Percentiles rank a stretch among this genome's conserved stretches.
Conservation (phyloP, 805 yeast species). For the Cyberlindnera xylosilytica region DNA sequence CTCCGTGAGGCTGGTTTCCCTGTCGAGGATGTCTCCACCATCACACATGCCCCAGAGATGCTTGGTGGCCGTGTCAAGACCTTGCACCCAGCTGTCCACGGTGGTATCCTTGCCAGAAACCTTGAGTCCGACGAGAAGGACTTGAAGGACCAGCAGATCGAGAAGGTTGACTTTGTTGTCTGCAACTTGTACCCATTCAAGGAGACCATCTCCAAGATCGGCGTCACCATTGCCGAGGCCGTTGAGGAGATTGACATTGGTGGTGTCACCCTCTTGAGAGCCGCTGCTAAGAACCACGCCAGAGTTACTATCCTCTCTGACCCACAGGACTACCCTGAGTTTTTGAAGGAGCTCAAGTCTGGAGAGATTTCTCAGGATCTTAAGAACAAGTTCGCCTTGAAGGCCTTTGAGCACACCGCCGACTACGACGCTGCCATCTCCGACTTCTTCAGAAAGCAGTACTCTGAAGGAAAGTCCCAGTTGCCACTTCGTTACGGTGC, state of each 20-base stretch:
- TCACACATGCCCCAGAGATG: slow-evolving; percentile 99
- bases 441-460: slow-evolving; percentile 96
- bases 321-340: slow-evolving; percentile 87
- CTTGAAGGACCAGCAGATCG: slow-evolving; percentile 83
- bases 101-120: slow-evolving; percentile 93
- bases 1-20: slow-evolving; percentile 98
- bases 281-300: slow-evolving; percentile 97
- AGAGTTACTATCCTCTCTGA: slow-evolving; percentile 95
- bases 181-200: slow-evolving; percentile 98
- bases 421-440: slow-evolving; percentile 95
- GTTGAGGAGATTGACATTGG: slow-evolving; percentile 99
- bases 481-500: slow-evolving; percentile 97
- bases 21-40: slow-evolving; percentile 90
- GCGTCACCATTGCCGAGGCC: slow-evolving; percentile 95
- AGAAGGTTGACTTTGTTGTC: slow-evolving; percentile 94
- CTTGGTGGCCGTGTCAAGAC: slow-evolving; percentile 98
- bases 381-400: slow-evolving; percentile 83
- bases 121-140: slow-evolving; percentile 88
- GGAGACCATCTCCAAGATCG: slow-evolving; percentile 92
- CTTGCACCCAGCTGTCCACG: slow-evolving; percentile 98
- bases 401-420: slow-evolving; percentile 98
- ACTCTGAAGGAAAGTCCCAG: slow-evolving; percentile 86
- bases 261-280: slow-evolving; percentile 94
- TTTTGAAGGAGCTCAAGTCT: slow-evolving; percentile 68
- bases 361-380: slow-evolving; percentile 73